phyloP scores from a whole-genome alignment of 1,284 basidiomycete species.

The Tylopilus orsonianus region DNA sequence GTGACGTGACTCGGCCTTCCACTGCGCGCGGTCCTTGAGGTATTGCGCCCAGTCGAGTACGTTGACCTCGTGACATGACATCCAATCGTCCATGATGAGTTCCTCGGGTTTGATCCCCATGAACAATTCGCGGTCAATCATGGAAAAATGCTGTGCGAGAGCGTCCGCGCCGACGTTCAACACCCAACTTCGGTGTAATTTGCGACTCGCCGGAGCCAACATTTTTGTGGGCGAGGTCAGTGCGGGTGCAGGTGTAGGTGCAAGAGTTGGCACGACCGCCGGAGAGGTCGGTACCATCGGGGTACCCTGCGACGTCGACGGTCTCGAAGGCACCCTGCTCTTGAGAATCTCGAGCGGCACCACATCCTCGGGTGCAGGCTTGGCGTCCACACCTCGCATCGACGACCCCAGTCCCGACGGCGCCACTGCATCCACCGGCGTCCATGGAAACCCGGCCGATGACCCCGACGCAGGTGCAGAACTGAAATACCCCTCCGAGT shows the following conservation, averaged over 20 bases:
- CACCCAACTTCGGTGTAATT: slow-evolving; percentile 66
- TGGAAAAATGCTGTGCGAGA: slow-evolving; percentile 77
- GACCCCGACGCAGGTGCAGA: slow-evolving; percentile 21
- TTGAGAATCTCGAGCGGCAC: slow-evolving; percentile 67
- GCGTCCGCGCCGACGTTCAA: slow-evolving; percentile 56
- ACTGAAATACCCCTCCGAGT: slow-evolving; percentile 26
- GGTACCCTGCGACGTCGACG: slow-evolving; percentile 37
- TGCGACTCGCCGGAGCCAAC: slow-evolving; percentile 31
- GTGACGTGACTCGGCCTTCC: slow-evolving; percentile 62
- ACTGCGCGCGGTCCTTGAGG: slow-evolving; percentile 70
- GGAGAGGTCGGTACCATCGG: slow-evolving; percentile 17
- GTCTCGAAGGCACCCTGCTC: slow-evolving; percentile 49
- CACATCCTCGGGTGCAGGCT: slow-evolving; percentile 56
- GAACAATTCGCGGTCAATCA: slow-evolving; percentile 88
- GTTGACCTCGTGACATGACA: slow-evolving; percentile 60
- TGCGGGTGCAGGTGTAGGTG: slow-evolving; percentile 18
- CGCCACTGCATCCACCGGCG: slow-evolving; percentile 15
- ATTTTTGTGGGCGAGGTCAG: slow-evolving; percentile 35
- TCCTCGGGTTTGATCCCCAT: slow-evolving; percentile 83
- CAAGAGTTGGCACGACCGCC: slow-evolving; percentile 5
- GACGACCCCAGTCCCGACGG: slow-evolving; percentile 26
- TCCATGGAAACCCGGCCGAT: slow-evolving; percentile 16
- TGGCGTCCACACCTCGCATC: slow-evolving; percentile 42
- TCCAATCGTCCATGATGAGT: slow-evolving; percentile 71
- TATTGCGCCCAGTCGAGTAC: slow-evolving; percentile 84